phyloP scores from a whole-genome alignment of 768 basidiomycete genomes.

The Mrakia frigida region DNA sequence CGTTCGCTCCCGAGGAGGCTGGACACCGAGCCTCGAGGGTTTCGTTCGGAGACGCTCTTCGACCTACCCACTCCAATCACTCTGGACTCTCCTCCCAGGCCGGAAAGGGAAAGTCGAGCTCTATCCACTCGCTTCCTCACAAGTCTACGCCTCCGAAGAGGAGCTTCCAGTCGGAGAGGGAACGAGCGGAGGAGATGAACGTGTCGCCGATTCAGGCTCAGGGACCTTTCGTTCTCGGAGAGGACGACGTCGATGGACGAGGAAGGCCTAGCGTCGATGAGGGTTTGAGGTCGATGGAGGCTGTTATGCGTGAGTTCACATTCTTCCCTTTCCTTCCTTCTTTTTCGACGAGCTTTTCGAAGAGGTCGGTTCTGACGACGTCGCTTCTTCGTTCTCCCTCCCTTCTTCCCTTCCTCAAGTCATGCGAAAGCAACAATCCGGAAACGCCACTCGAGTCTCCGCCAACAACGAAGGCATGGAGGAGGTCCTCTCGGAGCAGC shows the following conservation, averaged over 20 bases:
- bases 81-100: conserved; percentile 22
- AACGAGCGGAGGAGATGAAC: conserved; percentile 33
- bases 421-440: conserved; percentile 7
- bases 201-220: conserved; percentile 41
- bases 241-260: conserved; percentile 26
- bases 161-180: conserved; percentile 15
- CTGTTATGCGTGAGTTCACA: conserved; percentile 39
- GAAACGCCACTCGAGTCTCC: neutral
- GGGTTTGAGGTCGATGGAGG: conserved; percentile 42
- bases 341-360: neutral
- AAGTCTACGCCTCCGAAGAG: conserved; percentile 10
- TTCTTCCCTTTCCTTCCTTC: neutral
- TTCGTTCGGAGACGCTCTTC: conserved; percentile 42
- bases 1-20: conserved; percentile 40
- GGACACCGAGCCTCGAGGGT: conserved; percentile 39
- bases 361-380: neutral
- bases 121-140: conserved; percentile 9
- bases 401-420: neutral
- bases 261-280: neutral
- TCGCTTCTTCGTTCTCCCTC: neutral
- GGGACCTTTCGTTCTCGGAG: conserved; percentile 37
- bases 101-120: neutral
- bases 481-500: neutral
- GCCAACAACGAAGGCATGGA: neutral
- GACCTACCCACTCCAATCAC: conserved; percentile 35